Evolutionary conservation across 352 stramenopile species (phyloP), one percentile per base, ranked within the genome.

Genomic region (Pilasporangium apinafurcum): DNA sequence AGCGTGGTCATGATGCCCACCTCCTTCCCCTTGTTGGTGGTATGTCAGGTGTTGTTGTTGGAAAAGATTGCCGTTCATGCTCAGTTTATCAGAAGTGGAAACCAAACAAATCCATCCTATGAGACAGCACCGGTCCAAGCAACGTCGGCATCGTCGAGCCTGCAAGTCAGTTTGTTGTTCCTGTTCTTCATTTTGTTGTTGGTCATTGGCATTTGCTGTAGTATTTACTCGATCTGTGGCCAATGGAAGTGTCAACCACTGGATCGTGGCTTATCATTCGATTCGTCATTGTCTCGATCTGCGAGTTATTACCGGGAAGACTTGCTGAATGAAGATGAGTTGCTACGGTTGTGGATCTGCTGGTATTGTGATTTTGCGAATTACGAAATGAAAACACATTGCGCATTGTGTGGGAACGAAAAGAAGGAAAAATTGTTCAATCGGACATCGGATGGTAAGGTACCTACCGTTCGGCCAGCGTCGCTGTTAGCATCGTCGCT

Each of bases 361-460:
- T 62, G 58, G 38, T 58, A 66, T 36, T 82, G 68, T 40, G 62
- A 78, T 38, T 82, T 82, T 37, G 65, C 62, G 47, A 82, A 82
- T 57, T 82, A 79, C 51, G 63, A 76, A 37, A 56, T 74, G 39
- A 78, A 79, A 50, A 65, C 37, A 3, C 51, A 65, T 25, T 82
- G 65, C 31, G 63, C 68, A 16, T 40, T 82, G 21, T 82, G 68
- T 29, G 61, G 66, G 9, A 50, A 67, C 22, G 40, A 67, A 31
- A 77, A 76, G 51, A 34, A 48, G 18, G 53, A 69, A 28, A 64
- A 62, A 34, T 22, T 53, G 18, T 26, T 64, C n/a, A 31, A 54
- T 10, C 22, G 38, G 0, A 63, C 46, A 17, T 38, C 48, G 2
- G 35, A 54, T 6, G 50, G 48, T 38, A 68, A 69, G 26, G 42